Percentiles rank a stretch among this genome's conserved stretches.
Conservation (phyloP, 331 rosid genomes). For the Pyrus hybrid region DNA sequence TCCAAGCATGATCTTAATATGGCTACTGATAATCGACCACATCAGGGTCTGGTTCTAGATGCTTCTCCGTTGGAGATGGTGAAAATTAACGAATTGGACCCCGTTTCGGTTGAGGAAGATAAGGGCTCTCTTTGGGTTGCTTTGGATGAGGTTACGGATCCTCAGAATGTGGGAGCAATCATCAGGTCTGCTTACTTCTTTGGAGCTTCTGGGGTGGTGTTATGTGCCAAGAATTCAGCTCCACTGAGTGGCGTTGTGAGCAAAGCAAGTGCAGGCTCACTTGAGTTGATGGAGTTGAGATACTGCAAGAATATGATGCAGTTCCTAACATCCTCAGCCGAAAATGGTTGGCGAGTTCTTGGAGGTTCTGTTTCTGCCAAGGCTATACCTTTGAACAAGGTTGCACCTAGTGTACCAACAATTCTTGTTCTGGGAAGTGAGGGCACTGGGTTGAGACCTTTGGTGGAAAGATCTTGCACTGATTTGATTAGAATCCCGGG, state of each 20-base stretch:
- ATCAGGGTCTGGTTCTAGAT: constrained; percentile 86
- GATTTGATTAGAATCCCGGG: constrained; percentile 64
- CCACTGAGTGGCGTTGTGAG: constrained; percentile 82
- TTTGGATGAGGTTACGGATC: constrained; percentile 91
- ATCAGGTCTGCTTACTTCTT: constrained; percentile 86
- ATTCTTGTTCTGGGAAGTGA: constrained; percentile 91
- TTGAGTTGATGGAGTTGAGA: constrained; percentile 87
- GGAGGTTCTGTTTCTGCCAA: constrained; percentile 85
- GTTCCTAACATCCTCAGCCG: constrained; percentile 78
- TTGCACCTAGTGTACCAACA: constrained; percentile 67
- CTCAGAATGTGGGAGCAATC: constrained; percentile 92
- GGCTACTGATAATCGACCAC: constrained; percentile 91
- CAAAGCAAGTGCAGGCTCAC: constrained; percentile 91
- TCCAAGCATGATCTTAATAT: constrained; percentile 92
- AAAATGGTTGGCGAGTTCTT: constrained; percentile 85
- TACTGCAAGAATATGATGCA: constrained; percentile 98
- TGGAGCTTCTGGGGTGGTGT: constrained; percentile 80
- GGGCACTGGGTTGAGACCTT: constrained; percentile 91
- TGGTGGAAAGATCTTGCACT: constrained; percentile 95
- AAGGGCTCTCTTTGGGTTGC: constrained; percentile 82
- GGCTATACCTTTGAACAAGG: constrained; percentile 58
- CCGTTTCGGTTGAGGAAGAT: constrained; percentile 53
- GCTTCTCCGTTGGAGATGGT: constrained; percentile 94
- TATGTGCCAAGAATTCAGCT: constrained; percentile 93
- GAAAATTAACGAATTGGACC: constrained; percentile 61